A percentile compares a stretch with the other conserved stretches of the same genome.
These are phyloP conservation scores for Populus alba DNA, from an alignment of 345 rosid species.

Conservation along the genomic window DNA sequence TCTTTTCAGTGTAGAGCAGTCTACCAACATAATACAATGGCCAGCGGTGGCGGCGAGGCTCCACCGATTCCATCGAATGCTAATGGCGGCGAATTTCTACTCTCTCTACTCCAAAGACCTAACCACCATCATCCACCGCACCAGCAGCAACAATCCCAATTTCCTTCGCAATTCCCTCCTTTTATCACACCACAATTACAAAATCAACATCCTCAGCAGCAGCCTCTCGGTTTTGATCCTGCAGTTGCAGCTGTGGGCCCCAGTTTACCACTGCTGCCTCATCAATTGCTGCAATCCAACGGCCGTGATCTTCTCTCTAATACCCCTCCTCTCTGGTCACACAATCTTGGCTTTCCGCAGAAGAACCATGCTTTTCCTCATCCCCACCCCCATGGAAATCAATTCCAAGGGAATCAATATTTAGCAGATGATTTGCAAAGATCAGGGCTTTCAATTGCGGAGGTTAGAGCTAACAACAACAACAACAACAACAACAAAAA, in stretches of 20 bases:
- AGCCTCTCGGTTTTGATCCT: constrained; percentile 50
- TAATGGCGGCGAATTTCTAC: constrained; percentile 71
- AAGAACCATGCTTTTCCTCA: constrained; percentile 11
- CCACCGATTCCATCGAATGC: constrained; percentile 38
- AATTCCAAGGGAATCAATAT: constrained; percentile 12
- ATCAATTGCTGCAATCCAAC: constrained; percentile 38
- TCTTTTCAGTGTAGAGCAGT: not conserved
- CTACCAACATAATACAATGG: constrained; percentile 32
- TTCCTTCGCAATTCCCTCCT: constrained; percentile 6
- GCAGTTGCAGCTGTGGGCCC: constrained; percentile 88
- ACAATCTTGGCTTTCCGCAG: constrained; percentile 48
- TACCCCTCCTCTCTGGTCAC: constrained; percentile 37
- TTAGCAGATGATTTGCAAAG: constrained; percentile 44
- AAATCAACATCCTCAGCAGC: constrained; percentile 22
- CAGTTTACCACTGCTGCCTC: constrained; percentile 32
- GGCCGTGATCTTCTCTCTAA: constrained; percentile 38
- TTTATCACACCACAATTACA: constrained; percentile 19
- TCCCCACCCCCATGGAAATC: constrained; percentile 26
- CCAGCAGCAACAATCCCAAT: constrained; percentile 9
- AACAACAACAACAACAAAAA: constrained; percentile 16
- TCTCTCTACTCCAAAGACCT: constrained; percentile 72
- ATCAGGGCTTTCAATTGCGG: constrained; percentile 43
- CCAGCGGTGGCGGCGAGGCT: constrained; percentile 55
- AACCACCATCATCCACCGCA: constrained; percentile 23
- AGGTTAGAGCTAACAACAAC: constrained; percentile 13